These are phyloP conservation scores for Aurinia saxatilis DNA, from an alignment of 345 rosid species.

Conservation along the genomic window DNA sequence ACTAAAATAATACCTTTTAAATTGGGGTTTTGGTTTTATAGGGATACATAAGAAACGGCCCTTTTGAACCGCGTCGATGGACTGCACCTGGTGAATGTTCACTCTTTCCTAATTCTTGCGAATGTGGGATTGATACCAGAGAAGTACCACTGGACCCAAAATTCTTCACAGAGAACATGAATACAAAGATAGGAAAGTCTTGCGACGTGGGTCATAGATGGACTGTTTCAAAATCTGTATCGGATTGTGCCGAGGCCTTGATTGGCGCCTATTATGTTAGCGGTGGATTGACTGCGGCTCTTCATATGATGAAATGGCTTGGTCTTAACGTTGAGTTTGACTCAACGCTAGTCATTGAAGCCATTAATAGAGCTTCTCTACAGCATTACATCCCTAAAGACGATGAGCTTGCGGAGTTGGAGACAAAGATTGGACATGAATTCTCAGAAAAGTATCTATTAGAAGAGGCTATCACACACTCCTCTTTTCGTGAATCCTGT, in stretches of 20 bases:
- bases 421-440: constrained; percentile 52
- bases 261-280: constrained; percentile 69
- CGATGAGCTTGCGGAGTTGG: constrained; percentile 41
- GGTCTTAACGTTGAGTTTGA: constrained; percentile 54
- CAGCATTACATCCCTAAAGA: constrained; percentile 38
- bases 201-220: constrained; percentile 88
- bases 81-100: constrained; percentile 76
- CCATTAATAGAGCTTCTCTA: constrained; percentile 41
- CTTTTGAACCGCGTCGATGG: constrained; percentile 92
- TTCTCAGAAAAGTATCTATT: constrained; percentile 63
- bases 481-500: constrained; percentile 44
- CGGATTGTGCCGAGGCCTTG: constrained; percentile 84
- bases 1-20: neutral
- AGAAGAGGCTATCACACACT: constrained; percentile 78
- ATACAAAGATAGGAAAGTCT: constrained; percentile 44
- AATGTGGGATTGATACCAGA: constrained; percentile 49
- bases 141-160: constrained; percentile 70
- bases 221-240: constrained; percentile 72
- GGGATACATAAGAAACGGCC: constrained; percentile 69
- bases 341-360: constrained; percentile 34
- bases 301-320: constrained; percentile 75
- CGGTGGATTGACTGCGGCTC: constrained; percentile 62
- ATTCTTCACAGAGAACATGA: constrained; percentile 43
- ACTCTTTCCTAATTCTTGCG: constrained; percentile 49
- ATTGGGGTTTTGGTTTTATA: constrained; percentile 30